These are phyloP conservation scores for Ceratobasidium sp. DNA, from an alignment of 1,284 basidiomycete genomes.

Conservation along the genomic window DNA sequence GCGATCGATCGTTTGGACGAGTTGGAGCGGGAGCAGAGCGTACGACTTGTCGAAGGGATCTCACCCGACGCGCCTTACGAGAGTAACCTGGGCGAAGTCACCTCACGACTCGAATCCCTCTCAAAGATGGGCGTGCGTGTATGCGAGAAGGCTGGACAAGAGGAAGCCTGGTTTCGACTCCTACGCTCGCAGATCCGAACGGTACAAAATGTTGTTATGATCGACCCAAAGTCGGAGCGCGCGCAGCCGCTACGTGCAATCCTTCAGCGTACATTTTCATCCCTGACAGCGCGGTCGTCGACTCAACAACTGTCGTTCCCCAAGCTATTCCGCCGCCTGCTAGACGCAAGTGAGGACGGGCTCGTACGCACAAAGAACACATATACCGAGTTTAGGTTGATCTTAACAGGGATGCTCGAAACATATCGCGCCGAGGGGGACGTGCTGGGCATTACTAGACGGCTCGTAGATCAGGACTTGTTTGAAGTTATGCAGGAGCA, in stretches of 20 bases:
- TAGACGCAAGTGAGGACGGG: conserved; percentile 69
- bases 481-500: conserved; percentile 73
- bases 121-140: conserved; percentile 71
- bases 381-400: conserved; percentile 91
- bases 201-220: conserved; percentile 64
- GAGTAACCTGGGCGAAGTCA: conserved; percentile 53
- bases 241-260: conserved; percentile 66
- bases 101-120: conserved; percentile 60
- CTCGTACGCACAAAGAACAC: conserved; percentile 67
- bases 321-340: conserved; percentile 87
- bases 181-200: conserved; percentile 83
- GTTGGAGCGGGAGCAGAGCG: conserved; percentile 68
- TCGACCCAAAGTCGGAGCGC: conserved; percentile 43
- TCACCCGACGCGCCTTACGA: conserved; percentile 52
- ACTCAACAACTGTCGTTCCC: conserved; percentile 90
- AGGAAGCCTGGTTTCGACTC: conserved; percentile 92
- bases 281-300: conserved; percentile 84
- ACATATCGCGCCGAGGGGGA: conserved; percentile 93
- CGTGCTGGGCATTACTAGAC: conserved; percentile 87
- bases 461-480: conserved; percentile 84
- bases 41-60: conserved; percentile 62
- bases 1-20: conserved; percentile 74
- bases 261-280: conserved; percentile 86
- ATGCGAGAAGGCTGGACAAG: conserved; percentile 61
- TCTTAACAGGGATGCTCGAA: conserved; percentile 93